A percentile compares a stretch with the other conserved stretches of the same genome.
These are phyloP conservation scores for Ambrosiella beaveri DNA, from an alignment of 2,329 filamentous ascomycete genomes.

Conservation along the genomic window DNA sequence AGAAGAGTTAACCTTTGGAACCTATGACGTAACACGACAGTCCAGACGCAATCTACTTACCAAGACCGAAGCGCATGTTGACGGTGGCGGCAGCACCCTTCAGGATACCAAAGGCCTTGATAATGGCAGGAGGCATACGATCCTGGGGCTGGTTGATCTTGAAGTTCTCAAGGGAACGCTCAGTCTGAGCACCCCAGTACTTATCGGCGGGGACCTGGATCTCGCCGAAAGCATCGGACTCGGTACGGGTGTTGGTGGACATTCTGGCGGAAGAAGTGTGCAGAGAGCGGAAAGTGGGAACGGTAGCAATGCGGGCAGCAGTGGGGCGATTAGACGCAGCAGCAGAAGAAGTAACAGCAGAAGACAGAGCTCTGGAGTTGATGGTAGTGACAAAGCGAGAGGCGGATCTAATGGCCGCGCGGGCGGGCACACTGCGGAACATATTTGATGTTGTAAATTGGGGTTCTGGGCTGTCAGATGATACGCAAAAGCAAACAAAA, in stretches of 20 bases:
- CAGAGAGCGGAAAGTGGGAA: slow-evolving; percentile 16
- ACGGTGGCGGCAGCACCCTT: slow-evolving; percentile 93
- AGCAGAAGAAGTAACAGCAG: neutral
- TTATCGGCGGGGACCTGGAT: slow-evolving; percentile 80
- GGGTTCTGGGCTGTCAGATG: slow-evolving; percentile 10
- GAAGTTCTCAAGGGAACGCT: slow-evolving; percentile 94
- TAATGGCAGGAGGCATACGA: slow-evolving; percentile 85
- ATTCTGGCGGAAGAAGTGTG: slow-evolving; percentile 32
- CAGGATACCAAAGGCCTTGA: slow-evolving; percentile 88
- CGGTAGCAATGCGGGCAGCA: slow-evolving; percentile 1
- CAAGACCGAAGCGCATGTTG: slow-evolving; percentile 87
- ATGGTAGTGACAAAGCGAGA: slow-evolving; percentile 1
- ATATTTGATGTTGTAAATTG: slow-evolving; percentile 10
- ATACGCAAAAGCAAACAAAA: slow-evolving; percentile 4
- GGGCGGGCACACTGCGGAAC: slow-evolving; percentile 12
- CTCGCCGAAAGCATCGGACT: slow-evolving; percentile 96
- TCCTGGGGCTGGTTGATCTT: slow-evolving; percentile 98
- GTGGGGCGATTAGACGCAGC: neutral
- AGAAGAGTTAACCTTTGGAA: neutral
- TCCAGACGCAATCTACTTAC: slow-evolving; percentile 24
- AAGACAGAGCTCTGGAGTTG: neutral
- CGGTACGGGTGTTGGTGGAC: slow-evolving; percentile 45
- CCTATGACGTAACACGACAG: neutral
- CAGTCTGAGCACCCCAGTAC: slow-evolving; percentile 98
- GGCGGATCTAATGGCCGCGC: slow-evolving; percentile 8